Evolutionary conservation across 345 rosid species (phyloP).

Genomic region (Jatropha curcas): DNA sequence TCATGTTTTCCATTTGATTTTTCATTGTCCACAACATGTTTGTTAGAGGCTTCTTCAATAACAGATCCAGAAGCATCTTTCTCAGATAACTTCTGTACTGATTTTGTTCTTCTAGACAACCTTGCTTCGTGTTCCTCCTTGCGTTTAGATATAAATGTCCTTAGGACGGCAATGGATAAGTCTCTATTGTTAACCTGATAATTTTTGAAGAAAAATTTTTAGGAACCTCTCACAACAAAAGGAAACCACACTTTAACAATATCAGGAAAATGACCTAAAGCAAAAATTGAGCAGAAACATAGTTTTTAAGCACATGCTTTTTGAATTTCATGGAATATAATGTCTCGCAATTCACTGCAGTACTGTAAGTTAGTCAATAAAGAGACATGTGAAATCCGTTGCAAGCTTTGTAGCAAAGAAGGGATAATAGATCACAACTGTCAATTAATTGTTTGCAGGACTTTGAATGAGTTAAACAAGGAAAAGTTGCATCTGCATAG

Average conservation of each 20-base stretch:
- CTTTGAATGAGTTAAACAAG: background rate
- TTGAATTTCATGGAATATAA: background rate
- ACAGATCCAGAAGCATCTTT: constrained; percentile 41
- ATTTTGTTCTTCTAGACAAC: constrained; percentile 52
- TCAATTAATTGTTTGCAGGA: too few relatives aligned
- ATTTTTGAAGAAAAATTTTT: constrained; percentile 13
- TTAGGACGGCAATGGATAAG: constrained; percentile 82
- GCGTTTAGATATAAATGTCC: constrained; percentile 67
- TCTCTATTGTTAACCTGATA: constrained; percentile 90
- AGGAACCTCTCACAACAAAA: constrained; percentile 2
- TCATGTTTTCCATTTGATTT: constrained; percentile 43
- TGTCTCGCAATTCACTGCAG: background rate
- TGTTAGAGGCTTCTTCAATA: constrained; percentile 34
- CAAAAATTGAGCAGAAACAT: background rate
- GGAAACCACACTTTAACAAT: background rate
- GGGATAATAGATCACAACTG: background rate
- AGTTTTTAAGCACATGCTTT: background rate
- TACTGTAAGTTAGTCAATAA: background rate
- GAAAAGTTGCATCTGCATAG: background rate
- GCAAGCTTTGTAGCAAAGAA: background rate
- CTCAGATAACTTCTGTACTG: constrained; percentile 37
- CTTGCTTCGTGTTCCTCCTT: constrained; percentile 67
- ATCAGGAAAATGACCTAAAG: background rate
- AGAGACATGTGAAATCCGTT: background rate
- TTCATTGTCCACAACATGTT: constrained; percentile 29